A percentile compares a stretch with the other conserved stretches of the same genome.
Conservation (phyloP, 75 land plant genomes). For the Cunninghamia lanceolata region DNA sequence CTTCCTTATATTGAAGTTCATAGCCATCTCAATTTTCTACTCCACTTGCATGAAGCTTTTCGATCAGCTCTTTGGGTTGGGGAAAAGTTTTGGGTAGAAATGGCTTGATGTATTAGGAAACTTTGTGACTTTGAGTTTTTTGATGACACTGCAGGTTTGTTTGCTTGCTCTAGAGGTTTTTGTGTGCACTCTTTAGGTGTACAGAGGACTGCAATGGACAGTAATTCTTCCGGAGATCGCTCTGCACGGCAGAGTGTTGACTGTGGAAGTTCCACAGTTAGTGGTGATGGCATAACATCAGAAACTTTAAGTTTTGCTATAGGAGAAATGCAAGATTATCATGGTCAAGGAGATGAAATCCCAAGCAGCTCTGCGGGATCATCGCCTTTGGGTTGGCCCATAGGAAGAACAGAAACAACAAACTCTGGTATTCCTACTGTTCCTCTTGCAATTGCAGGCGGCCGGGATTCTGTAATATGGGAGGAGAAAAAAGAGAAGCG, state of each 20-base stretch:
- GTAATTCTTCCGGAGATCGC: slow-evolving; percentile 3
- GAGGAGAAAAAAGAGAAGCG: slow-evolving; percentile 40
- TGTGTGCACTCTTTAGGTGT: slow-evolving; percentile 8
- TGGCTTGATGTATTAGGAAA: neutral
- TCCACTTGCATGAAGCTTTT: neutral
- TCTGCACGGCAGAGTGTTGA: slow-evolving; percentile 12
- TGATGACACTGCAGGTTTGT: neutral
- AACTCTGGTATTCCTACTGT: slow-evolving; percentile 8
- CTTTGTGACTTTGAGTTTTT: neutral
- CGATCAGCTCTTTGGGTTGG: neutral
- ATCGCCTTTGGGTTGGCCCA: slow-evolving; percentile 48
- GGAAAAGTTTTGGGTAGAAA: neutral
- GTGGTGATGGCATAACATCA: slow-evolving; percentile 7
- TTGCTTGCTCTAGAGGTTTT: slow-evolving; percentile 1
- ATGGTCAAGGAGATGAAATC: slow-evolving; percentile 5
- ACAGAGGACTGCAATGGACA: slow-evolving; percentile 5
- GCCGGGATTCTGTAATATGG: slow-evolving; percentile 25
- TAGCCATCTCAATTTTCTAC: neutral
- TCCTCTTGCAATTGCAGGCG: slow-evolving; percentile 15
- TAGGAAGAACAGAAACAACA: slow-evolving; percentile 26
- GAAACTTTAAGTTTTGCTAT: slow-evolving; percentile 1
- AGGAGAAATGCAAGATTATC: neutral
- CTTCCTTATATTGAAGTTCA: neutral
- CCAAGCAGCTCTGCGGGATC: slow-evolving; percentile 26
- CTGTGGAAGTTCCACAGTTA: slow-evolving; percentile 8